These are phyloP conservation scores for Apostasia shenzhenica DNA, from an alignment of 106 monocot genomes.

Conservation along the genomic window DNA sequence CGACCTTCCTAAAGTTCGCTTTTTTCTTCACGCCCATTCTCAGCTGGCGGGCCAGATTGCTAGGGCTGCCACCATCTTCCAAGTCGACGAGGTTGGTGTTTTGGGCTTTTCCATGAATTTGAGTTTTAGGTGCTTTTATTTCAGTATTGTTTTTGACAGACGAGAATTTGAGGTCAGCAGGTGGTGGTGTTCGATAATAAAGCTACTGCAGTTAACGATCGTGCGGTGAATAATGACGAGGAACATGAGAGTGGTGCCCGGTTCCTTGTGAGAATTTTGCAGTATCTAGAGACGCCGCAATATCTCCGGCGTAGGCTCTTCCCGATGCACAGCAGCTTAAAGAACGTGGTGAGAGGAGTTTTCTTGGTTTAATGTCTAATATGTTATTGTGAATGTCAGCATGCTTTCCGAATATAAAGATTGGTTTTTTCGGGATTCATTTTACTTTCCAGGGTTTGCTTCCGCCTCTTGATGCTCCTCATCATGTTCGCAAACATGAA, in stretches of 20 bases:
- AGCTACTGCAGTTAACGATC: constrained; percentile 22
- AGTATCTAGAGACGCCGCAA: constrained; percentile 92
- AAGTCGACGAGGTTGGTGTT: constrained; percentile 70
- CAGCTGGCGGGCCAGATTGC: constrained; percentile 95
- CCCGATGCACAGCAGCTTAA: constrained; percentile 75
- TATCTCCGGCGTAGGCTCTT: constrained; percentile 78
- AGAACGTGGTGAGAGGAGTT: constrained; percentile 58
- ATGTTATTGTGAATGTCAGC: not conserved
- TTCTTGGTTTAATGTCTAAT: not conserved
- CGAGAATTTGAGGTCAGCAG: constrained; percentile 26
- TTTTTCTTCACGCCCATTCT: not conserved
- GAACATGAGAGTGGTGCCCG: constrained; percentile 51
- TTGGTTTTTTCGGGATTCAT: not conserved
- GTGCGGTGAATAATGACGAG: constrained; percentile 15
- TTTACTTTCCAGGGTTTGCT: constrained; percentile 59
- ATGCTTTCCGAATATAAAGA: not conserved
- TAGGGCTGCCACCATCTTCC: constrained; percentile 82
- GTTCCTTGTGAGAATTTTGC: constrained; percentile 71
- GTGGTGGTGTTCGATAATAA: constrained; percentile 83
- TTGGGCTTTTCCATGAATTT: not conserved
- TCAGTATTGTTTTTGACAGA: constrained; percentile 7
- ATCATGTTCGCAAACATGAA: constrained; percentile 96
- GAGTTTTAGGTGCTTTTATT: not conserved
- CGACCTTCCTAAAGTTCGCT: not conserved
- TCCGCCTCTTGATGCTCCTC: constrained; percentile 98